These are phyloP conservation scores for Toxicodendron radicans DNA, from an alignment of 345 rosid genomes.

Conservation along the genomic window DNA sequence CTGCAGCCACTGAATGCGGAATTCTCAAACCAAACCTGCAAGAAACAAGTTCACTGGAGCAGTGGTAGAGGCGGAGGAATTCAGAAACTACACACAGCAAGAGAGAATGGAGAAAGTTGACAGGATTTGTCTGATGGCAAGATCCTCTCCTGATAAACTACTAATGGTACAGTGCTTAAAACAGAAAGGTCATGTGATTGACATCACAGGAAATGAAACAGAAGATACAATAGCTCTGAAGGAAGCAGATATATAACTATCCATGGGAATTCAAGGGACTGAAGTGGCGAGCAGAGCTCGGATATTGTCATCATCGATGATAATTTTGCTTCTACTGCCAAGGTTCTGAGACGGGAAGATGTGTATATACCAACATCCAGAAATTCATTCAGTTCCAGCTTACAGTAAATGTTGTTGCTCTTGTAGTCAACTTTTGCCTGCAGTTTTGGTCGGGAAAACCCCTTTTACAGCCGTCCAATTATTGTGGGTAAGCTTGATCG, in stretches of 20 bases:
- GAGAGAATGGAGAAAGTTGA: conserved; percentile 48
- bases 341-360: conserved; percentile 65
- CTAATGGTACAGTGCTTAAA: conserved; percentile 68
- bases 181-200: conserved; percentile 63
- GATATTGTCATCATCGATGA: conserved; percentile 70
- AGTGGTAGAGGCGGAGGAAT: conserved; percentile 60
- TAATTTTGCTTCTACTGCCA: conserved; percentile 58
- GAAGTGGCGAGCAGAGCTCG: conserved; percentile 34
- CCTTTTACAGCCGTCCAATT: conserved; percentile 64
- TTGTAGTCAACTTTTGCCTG: conserved; percentile 63
- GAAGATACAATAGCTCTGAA: conserved; percentile 72
- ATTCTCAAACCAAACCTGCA: conserved; percentile 39
- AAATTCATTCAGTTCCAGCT: conserved; percentile 44
- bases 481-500: conserved; percentile 69
- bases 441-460: conserved; percentile 60
- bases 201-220: conserved; percentile 63
- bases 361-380: conserved; percentile 59
- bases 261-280: conserved; percentile 73
- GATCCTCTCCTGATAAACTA: conserved; percentile 75
- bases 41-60: conserved; percentile 25
- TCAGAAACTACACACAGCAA: conserved; percentile 41
- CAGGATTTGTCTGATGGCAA: conserved; percentile 67
- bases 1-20: conserved; percentile 44
- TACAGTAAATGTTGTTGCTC: conserved; percentile 60
- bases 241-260: conserved; percentile 67